A percentile compares a stretch with the other conserved stretches of the same genome.
phyloP scores from a whole-genome alignment of 1,284 basidiomycete genomes.

The Apiotrichum mycotoxinovorans region DNA sequence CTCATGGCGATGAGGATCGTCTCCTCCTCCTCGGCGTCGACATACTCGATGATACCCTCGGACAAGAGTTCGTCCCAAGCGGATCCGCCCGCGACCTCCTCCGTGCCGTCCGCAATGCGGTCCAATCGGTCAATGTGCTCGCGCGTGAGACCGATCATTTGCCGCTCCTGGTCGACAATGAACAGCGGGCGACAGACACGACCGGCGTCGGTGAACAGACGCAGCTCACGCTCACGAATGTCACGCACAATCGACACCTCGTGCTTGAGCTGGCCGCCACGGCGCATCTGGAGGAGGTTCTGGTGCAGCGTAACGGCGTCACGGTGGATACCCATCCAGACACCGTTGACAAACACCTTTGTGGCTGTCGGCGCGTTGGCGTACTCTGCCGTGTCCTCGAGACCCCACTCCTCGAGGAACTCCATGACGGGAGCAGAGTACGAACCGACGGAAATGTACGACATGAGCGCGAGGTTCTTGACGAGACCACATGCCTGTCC shows the following conservation, averaged over 20 bases:
- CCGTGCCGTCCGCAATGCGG: conserved; percentile 49
- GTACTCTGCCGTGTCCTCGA: conserved; percentile 88
- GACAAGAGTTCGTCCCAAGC: conserved; percentile 85
- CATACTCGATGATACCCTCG: conserved; percentile 83
- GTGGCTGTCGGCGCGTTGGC: conserved; percentile 79
- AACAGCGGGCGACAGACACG: conserved; percentile 95
- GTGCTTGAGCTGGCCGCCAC: conserved; percentile 92
- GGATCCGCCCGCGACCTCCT: conserved; percentile 59
- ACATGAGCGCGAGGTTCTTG: conserved; percentile 97
- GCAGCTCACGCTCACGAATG: conserved; percentile 90
- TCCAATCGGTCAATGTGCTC: conserved; percentile 65
- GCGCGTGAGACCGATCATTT: conserved; percentile 73
- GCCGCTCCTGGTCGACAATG: conserved; percentile 82
- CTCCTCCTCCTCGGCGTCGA: conserved; percentile 99
- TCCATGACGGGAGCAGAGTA: conserved; percentile 95
- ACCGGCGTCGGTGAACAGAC: conserved; percentile 94
- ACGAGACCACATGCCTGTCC: conserved; percentile 98
- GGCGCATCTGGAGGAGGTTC: conserved; percentile 85
- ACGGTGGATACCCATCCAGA: conserved; percentile 99
- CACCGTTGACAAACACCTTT: conserved; percentile 98
- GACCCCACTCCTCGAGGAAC: conserved; percentile 97
- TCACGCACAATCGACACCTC: conserved; percentile 97
- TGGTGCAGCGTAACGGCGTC: conserved; percentile 88
- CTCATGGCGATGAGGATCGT: conserved; percentile 99
- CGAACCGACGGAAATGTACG: conserved; percentile 96